These are phyloP conservation scores for Trebouxia sp. DNA, from an alignment of 139 green algal species.

Conservation along the genomic window DNA sequence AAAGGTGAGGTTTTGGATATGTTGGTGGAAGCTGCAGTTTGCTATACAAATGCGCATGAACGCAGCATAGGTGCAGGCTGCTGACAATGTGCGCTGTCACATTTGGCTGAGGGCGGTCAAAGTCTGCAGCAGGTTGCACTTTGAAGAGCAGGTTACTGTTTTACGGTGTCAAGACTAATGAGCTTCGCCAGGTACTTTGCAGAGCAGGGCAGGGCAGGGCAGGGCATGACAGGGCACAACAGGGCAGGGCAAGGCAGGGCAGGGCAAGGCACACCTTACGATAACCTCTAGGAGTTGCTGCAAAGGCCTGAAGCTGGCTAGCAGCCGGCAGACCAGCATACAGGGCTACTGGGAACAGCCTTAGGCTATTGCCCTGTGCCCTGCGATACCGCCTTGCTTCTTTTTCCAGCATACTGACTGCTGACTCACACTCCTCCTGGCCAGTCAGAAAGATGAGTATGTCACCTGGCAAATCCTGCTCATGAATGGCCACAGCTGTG, in stretches of 20 bases:
- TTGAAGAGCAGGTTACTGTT: too few relatives aligned
- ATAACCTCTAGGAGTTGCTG: slow-evolving; percentile 60
- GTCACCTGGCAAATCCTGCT: slow-evolving; percentile 79
- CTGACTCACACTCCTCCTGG: slow-evolving; percentile 74
- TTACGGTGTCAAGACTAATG: too few relatives aligned
- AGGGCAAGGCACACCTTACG: slow-evolving; percentile 54
- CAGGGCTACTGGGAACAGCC: slow-evolving; percentile 65
- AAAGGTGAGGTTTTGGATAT: too few relatives aligned
- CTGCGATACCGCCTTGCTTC: slow-evolving; percentile 49
- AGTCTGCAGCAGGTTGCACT: too few relatives aligned
- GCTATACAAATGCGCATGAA: too few relatives aligned
- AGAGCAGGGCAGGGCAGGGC: too few relatives aligned
- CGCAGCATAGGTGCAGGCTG: too few relatives aligned
- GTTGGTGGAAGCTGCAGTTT: too few relatives aligned
- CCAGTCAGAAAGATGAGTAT: slow-evolving; percentile 93
- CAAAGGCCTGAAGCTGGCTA: slow-evolving; percentile 70
- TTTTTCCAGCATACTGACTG: slow-evolving; percentile 66
- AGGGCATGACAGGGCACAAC: not conserved
- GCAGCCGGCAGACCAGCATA: slow-evolving; percentile 78
- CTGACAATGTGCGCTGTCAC: too few relatives aligned
- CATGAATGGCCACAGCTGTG: slow-evolving; percentile 74
- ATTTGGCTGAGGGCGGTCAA: too few relatives aligned
- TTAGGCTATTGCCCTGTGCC: slow-evolving; percentile 29
- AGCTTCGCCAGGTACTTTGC: too few relatives aligned
- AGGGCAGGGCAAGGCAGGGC: too few relatives aligned